Percentiles rank a stretch among this genome's conserved stretches.
phyloP scores from a whole-genome alignment of 179 eudicot species.

The Sideroxylon spinosum region DNA sequence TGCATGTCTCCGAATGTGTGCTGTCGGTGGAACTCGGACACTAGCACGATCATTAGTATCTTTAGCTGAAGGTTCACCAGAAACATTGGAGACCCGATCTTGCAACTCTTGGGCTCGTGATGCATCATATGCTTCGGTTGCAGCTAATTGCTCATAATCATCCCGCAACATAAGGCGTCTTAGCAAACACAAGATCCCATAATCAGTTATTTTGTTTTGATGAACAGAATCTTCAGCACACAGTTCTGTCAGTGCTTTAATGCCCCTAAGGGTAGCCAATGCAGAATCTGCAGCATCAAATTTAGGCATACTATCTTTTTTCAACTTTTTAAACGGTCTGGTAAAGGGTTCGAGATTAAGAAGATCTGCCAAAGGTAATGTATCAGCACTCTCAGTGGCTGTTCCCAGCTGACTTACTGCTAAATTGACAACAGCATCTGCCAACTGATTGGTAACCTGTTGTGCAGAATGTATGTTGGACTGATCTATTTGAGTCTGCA shows the following conservation, averaged over 20 bases:
- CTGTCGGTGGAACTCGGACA: conserved; percentile 71
- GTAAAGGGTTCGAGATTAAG: conserved; percentile 79
- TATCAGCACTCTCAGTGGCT: conserved; percentile 39
- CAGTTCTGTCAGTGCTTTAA: conserved; percentile 85
- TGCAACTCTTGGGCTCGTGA: conserved; percentile 62
- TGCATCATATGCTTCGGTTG: conserved; percentile 94
- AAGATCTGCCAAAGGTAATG: conserved; percentile 65
- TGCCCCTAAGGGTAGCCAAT: conserved; percentile 81
- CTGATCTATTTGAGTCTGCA: conserved; percentile 92
- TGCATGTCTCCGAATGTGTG: conserved; percentile 88
- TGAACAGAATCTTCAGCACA: conserved; percentile 66
- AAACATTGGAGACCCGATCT: conserved; percentile 39
- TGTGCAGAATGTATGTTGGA: conserved; percentile 61
- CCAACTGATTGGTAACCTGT: conserved; percentile 66
- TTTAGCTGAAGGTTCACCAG: conserved; percentile 38
- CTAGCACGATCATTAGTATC: conserved; percentile 51
- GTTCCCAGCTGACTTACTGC: conserved; percentile 67
- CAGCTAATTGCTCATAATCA: conserved; percentile 95
- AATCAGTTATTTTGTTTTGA: conserved; percentile 61
- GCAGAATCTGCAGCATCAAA: conserved; percentile 89
- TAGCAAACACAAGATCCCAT: conserved; percentile 76
- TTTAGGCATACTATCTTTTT: conserved; percentile 60
- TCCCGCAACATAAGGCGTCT: conserved; percentile 78
- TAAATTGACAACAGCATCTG: conserved; percentile 72
- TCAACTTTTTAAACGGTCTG: conserved; percentile 58